phyloP scores from a whole-genome alignment of 2,329 filamentous ascomycete genomes.

The Hawksworthiomyces lignivorus region DNA sequence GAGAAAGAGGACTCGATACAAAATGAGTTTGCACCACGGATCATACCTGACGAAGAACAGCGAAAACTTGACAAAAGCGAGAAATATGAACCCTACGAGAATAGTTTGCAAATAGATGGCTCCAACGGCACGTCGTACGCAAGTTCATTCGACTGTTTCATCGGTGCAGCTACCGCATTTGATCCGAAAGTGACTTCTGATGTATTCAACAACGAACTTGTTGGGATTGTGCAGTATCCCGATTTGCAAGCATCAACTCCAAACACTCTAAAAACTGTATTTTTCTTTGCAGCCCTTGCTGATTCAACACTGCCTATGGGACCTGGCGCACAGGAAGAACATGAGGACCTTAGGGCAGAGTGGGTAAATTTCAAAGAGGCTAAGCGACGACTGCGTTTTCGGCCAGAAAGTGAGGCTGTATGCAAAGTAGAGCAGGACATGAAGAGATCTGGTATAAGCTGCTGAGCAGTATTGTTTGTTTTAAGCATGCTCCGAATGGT shows the following conservation, averaged over 20 bases:
- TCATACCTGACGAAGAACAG: too few species aligned
- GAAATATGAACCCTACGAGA: too few species aligned
- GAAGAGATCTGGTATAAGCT: conserved; percentile 11
- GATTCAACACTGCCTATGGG: conserved; percentile 12
- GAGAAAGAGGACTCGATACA: too few species aligned
- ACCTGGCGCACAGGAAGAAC: conserved; percentile 12
- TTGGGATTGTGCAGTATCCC: conserved; percentile 28
- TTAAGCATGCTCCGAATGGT: too few species aligned
- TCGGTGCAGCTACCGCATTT: not conserved
- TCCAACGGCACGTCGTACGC: not conserved
- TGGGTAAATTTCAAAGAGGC: conserved; percentile 12
- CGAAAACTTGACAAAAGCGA: too few species aligned
- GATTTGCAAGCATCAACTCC: conserved; percentile 26
- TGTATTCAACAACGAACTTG: conserved; percentile 27
- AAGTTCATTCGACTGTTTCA: too few species aligned
- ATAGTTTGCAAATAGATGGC: not conserved
- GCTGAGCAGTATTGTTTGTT: not conserved
- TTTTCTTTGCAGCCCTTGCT: conserved; percentile 29
- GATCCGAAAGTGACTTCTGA: conserved; percentile 21
- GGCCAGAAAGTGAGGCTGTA: conserved; percentile 9
- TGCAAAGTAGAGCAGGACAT: conserved; percentile 13
- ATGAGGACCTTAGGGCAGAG: conserved; percentile 13
- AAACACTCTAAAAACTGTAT: conserved; percentile 30
- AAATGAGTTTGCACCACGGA: too few species aligned
- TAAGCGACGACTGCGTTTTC: conserved; percentile 8